These are phyloP conservation scores for Colletotrichum coccodes DNA, from an alignment of 2,329 filamentous ascomycete species.

Conservation along the genomic window DNA sequence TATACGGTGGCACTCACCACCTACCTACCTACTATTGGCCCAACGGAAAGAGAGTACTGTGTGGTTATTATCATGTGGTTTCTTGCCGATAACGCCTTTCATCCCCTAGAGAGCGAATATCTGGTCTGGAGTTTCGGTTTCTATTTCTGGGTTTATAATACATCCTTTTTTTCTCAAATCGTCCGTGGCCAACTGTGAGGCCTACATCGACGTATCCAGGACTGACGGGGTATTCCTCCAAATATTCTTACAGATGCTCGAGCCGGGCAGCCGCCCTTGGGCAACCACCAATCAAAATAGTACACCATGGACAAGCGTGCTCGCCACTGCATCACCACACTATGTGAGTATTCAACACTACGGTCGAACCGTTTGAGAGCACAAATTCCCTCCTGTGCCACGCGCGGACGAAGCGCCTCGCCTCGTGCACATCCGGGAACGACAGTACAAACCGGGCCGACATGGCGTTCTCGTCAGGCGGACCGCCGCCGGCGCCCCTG, in stretches of 20 bases:
- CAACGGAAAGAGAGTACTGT: slow-evolving; percentile 17
- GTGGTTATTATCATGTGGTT: slow-evolving; percentile 22
- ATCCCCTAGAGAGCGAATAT: slow-evolving; percentile 51
- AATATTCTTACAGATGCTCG: background rate
- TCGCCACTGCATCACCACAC: slow-evolving; percentile 19
- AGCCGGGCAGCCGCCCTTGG: background rate
- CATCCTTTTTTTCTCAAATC: slow-evolving; percentile 33
- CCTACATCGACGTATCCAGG: background rate
- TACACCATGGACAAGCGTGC: background rate
- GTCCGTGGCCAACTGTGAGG: background rate
- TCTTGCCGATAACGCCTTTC: slow-evolving; percentile 30
- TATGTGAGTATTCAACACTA: slow-evolving; percentile 23
- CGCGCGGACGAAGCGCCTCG: slow-evolving; percentile 51
- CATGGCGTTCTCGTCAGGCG: slow-evolving; percentile 11
- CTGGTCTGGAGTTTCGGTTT: slow-evolving; percentile 59
- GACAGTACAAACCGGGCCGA: slow-evolving; percentile 45
- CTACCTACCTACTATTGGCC: background rate
- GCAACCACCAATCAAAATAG: background rate
- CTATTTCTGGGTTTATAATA: slow-evolving; percentile 54
- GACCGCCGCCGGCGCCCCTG: background rate
- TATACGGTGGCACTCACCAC: background rate
- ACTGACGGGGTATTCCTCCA: background rate
- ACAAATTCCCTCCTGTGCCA: slow-evolving; percentile 50
- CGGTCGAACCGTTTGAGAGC: background rate
- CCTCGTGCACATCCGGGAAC: slow-evolving; percentile 42